These are phyloP conservation scores for Phytophthora macrochlamydospora DNA, from an alignment of 352 stramenopile genomes.

Conservation along the genomic window DNA sequence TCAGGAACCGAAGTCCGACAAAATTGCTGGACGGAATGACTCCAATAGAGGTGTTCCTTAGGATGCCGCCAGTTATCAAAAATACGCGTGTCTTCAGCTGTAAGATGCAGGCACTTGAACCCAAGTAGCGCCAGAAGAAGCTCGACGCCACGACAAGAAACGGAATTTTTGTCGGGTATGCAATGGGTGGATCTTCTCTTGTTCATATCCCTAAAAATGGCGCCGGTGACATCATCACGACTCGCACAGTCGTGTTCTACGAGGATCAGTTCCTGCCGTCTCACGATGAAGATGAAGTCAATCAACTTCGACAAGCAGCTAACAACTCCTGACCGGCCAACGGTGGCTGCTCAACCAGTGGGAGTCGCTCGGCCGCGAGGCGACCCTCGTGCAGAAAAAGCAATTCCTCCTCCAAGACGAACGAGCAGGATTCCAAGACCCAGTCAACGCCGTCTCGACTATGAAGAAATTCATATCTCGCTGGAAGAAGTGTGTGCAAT, in stretches of 20 bases:
- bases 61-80: background rate
- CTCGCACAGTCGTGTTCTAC: background rate
- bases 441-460: background rate
- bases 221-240: background rate
- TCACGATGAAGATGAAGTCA: background rate
- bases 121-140: conserved; percentile 11
- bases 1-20: conserved; percentile 12
- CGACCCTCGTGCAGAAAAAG: background rate
- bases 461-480: background rate
- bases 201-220: background rate
- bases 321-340: background rate
- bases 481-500: background rate
- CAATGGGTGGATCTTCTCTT: conserved; percentile 8
- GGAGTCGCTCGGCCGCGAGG: background rate
- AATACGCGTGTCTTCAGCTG: conserved; percentile 15
- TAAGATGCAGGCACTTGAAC: conserved; percentile 4
- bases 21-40: conserved; percentile 9
- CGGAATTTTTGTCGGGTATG: conserved; percentile 14
- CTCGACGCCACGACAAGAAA: conserved; percentile 13
- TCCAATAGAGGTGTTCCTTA: background rate
- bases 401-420: background rate
- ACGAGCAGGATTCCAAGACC: background rate
- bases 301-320: background rate
- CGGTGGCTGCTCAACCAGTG: background rate
- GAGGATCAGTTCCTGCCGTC: background rate